phyloP scores from a whole-genome alignment of 2,329 filamentous ascomycete genomes.

The Pseudogymnoascus sp. region DNA sequence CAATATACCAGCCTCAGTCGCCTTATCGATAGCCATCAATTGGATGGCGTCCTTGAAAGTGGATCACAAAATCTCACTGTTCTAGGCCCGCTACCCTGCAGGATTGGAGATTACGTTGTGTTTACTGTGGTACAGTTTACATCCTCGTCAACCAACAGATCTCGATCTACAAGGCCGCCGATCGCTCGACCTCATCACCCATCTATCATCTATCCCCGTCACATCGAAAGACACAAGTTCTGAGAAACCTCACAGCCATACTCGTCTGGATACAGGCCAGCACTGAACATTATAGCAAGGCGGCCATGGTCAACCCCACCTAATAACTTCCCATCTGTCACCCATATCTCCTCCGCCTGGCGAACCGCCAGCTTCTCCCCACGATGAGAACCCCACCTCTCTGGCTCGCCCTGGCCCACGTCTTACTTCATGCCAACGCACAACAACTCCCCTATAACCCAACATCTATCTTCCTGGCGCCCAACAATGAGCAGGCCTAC shows the following conservation, averaged over 20 bases:
- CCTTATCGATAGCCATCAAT: background rate
- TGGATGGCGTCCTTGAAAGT: background rate
- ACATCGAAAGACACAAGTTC: background rate
- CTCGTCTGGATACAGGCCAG: background rate
- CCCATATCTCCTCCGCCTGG: background rate
- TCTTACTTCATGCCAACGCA: constrained; percentile 24
- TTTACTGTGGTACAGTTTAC: constrained; percentile 2
- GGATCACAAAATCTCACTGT: background rate
- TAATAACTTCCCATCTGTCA: background rate
- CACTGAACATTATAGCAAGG: background rate
- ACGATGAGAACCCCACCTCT: constrained; percentile 6
- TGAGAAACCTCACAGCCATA: background rate
- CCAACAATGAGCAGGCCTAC: constrained; percentile 54
- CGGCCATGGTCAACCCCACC: background rate
- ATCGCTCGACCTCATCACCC: background rate
- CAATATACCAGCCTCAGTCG: background rate
- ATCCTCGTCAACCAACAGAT: constrained; percentile 3
- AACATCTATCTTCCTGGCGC: constrained; percentile 60
- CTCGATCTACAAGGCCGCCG: constrained; percentile 10
- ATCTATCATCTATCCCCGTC: constrained; percentile 5
- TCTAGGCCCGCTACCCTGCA: constrained; percentile 4
- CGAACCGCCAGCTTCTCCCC: background rate
- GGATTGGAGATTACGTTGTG: constrained; percentile 1
- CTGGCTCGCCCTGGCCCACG: background rate
- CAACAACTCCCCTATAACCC: constrained; percentile 68